Conservation (phyloP, 805 yeast species). For the Cyberlindnera xishuangbannaensis region DNA sequence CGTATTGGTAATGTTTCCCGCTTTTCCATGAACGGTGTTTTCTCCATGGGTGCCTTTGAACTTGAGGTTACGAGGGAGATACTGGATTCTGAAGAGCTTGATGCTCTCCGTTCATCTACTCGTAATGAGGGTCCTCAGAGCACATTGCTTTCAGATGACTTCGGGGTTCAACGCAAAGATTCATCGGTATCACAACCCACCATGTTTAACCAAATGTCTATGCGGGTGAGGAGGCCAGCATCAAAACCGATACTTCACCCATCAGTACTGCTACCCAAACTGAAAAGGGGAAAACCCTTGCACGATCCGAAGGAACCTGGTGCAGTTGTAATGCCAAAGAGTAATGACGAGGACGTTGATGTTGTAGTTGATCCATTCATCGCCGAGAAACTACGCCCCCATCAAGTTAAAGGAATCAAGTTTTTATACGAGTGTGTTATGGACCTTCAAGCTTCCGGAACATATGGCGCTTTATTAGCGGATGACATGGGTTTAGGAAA, state of each 20-base stretch:
- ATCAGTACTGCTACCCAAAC: slow-evolving; percentile 11
- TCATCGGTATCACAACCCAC: neutral
- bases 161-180: neutral
- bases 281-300: slow-evolving; percentile 28
- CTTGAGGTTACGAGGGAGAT: slow-evolving; percentile 51
- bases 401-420: slow-evolving; percentile 78
- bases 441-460: slow-evolving; percentile 51
- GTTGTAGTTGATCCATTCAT: slow-evolving; percentile 60
- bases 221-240: no score
- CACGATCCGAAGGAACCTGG: slow-evolving; percentile 31
- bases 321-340: slow-evolving; percentile 39
- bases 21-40: slow-evolving; percentile 32
- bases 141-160: neutral
- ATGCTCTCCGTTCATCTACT: slow-evolving; percentile 13
- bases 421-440: slow-evolving; percentile 80
- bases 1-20: slow-evolving; percentile 15
- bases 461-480: slow-evolving; percentile 77
- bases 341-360: slow-evolving; percentile 27
- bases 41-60: slow-evolving; percentile 55
- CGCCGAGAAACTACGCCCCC: slow-evolving; percentile 58
- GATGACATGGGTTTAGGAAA: slow-evolving; percentile 98
- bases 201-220: no score
- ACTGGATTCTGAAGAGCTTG: slow-evolving; percentile 20
- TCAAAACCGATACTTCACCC: no score
- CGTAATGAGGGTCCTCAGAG: slow-evolving; percentile 1